phyloP scores from a whole-genome alignment of 345 rosid genomes.

The Citrus sp. region DNA sequence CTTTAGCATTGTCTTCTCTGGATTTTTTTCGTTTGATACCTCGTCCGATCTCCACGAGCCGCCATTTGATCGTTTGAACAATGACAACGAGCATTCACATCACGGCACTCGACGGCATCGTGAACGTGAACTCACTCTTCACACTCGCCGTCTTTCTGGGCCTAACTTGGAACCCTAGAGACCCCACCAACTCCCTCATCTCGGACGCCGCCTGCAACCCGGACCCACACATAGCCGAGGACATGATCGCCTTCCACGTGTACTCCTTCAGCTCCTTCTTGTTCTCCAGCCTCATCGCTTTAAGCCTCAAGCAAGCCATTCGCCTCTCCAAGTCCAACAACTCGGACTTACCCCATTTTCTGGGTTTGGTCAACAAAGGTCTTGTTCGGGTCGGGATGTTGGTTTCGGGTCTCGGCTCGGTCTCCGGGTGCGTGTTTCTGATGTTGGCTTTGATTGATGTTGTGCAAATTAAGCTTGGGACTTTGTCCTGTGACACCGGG shows the following conservation, averaged over 20 bases:
- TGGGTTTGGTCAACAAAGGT: constrained; percentile 40
- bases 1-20: background rate
- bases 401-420: constrained; percentile 70
- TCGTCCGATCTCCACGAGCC: background rate
- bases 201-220: constrained; percentile 46
- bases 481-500: constrained; percentile 62
- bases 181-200: constrained; percentile 41
- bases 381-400: constrained; percentile 76
- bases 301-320: constrained; percentile 81
- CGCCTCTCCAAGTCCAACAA: constrained; percentile 35
- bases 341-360: constrained; percentile 16
- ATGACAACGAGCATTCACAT: constrained; percentile 82
- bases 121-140: constrained; percentile 89
- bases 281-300: constrained; percentile 77
- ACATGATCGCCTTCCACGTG: constrained; percentile 77
- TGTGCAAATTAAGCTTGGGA: constrained; percentile 78
- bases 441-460: constrained; percentile 80
- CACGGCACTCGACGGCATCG: constrained; percentile 80
- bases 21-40: background rate
- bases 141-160: constrained; percentile 90
- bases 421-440: constrained; percentile 55
- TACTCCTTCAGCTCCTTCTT: constrained; percentile 80
- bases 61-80: background rate
- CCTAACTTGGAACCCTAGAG: constrained; percentile 66
- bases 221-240: constrained; percentile 36